Percentiles rank a stretch among this genome's conserved stretches.
phyloP scores from a whole-genome alignment of 2,329 filamentous ascomycete species.

The Alternaria ethzedia region DNA sequence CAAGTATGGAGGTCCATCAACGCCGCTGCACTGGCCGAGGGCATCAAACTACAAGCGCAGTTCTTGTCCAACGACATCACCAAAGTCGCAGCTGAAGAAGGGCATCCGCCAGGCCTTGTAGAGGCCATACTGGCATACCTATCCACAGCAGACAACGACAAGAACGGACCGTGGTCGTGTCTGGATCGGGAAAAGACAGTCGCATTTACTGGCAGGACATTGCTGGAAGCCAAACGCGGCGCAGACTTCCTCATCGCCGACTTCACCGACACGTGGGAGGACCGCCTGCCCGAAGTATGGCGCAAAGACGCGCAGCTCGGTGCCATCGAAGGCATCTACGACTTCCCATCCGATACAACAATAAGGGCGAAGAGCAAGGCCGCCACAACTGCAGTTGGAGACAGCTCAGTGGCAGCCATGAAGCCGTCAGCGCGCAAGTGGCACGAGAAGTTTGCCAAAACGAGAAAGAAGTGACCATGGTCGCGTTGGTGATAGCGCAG shows the following conservation, averaged over 20 bases:
- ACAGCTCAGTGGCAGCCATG: constrained; percentile 15
- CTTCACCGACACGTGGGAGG: constrained; percentile 48
- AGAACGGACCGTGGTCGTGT: constrained; percentile 40
- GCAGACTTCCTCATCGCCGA: constrained; percentile 38
- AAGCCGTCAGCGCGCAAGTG: constrained; percentile 46
- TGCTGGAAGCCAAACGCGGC: constrained; percentile 38
- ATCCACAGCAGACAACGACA: constrained; percentile 33
- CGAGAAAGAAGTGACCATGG: constrained; percentile 33
- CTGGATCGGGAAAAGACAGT: constrained; percentile 43
- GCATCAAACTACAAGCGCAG: constrained; percentile 48
- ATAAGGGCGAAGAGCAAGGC: constrained; percentile 33
- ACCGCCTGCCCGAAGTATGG: constrained; percentile 48
- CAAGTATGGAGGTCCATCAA: constrained; percentile 58
- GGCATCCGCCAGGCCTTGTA: constrained; percentile 47
- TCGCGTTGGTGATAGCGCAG: background rate
- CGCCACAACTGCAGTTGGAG: constrained; percentile 3
- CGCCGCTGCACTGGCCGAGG: constrained; percentile 50
- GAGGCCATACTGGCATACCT: constrained; percentile 48
- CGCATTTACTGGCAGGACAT: constrained; percentile 37
- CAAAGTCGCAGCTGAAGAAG: constrained; percentile 43
- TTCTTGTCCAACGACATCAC: constrained; percentile 46
- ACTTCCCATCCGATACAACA: constrained; percentile 42
- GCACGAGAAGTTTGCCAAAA: constrained; percentile 49
- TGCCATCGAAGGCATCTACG: constrained; percentile 40
- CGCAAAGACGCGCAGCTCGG: constrained; percentile 41